A percentile compares a stretch with the other conserved stretches of the same genome.
These are phyloP conservation scores for Cyphellophora europaea DNA, from an alignment of 2,329 filamentous ascomycete genomes.

Conservation along the genomic window DNA sequence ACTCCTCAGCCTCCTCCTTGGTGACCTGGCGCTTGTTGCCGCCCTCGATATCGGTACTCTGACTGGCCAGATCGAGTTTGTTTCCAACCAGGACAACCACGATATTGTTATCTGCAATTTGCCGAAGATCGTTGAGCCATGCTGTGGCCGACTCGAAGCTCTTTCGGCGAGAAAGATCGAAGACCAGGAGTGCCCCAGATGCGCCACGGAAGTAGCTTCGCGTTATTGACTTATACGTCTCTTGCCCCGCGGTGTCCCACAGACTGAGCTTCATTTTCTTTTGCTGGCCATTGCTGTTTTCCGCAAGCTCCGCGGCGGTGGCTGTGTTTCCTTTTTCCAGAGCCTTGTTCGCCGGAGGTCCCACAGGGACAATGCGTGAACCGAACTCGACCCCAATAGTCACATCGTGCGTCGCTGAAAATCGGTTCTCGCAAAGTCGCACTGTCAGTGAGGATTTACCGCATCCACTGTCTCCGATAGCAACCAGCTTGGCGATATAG, in stretches of 20 bases:
- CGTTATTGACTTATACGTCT: constrained; percentile 95
- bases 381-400: constrained; percentile 97
- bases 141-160: constrained; percentile 84
- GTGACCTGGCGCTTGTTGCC: constrained; percentile 61
- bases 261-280: constrained; percentile 44
- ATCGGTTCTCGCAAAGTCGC: constrained; percentile 91
- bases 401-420: constrained; percentile 89
- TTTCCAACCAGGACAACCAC: constrained; percentile 93
- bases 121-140: constrained; percentile 88
- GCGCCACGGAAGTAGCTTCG: constrained; percentile 86
- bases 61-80: constrained; percentile 68
- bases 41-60: constrained; percentile 27
- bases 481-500: constrained; percentile 98
- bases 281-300: constrained; percentile 9
- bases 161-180: constrained; percentile 77
- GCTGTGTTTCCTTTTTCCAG: constrained; percentile 42
- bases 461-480: constrained; percentile 75
- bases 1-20: constrained; percentile 73
- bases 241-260: constrained; percentile 95
- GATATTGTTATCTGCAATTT: constrained; percentile 92
- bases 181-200: constrained; percentile 73
- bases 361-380: constrained; percentile 83
- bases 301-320: constrained; percentile 5
- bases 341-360: constrained; percentile 62
- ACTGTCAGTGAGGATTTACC: constrained; percentile 91